Evolutionary conservation across 176 grass and related monocot genomes (phyloP).

Genomic region (Cenchrus americanus): DNA sequence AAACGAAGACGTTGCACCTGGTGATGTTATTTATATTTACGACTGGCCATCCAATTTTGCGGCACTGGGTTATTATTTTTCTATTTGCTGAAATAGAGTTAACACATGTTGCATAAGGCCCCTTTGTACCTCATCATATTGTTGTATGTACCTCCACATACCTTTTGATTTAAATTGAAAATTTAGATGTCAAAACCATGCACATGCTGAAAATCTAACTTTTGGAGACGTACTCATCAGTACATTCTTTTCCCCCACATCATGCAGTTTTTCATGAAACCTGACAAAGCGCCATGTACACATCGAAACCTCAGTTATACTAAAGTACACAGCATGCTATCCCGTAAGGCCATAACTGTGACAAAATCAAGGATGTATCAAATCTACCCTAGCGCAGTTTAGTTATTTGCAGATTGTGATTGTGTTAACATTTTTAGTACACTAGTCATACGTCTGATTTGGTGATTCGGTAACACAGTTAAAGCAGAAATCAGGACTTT

Average conservation of each 20-base stretch:
- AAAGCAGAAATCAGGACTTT: background rate
- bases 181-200: slow-evolving; percentile 14
- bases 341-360: background rate
- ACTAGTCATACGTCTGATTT: background rate
- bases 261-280: slow-evolving; percentile 13
- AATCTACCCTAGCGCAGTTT: background rate
- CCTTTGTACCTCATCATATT: background rate
- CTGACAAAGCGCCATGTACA: slow-evolving; percentile 5
- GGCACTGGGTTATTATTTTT: background rate
- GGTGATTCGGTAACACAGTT: background rate
- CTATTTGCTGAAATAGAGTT: background rate
- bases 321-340: background rate
- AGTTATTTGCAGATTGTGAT: background rate
- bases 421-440: background rate
- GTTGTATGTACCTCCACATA: background rate
- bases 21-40: background rate
- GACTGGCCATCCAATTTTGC: background rate
- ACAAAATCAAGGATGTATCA: background rate
- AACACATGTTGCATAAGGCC: background rate
- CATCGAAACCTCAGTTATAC: background rate
- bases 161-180: background rate
- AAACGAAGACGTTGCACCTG: background rate
- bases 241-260: background rate
- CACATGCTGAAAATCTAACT: background rate
- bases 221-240: background rate